Base-by-base conservation (phyloP, 129 eudicot genomes). In the Escallonia rubra region DNA sequence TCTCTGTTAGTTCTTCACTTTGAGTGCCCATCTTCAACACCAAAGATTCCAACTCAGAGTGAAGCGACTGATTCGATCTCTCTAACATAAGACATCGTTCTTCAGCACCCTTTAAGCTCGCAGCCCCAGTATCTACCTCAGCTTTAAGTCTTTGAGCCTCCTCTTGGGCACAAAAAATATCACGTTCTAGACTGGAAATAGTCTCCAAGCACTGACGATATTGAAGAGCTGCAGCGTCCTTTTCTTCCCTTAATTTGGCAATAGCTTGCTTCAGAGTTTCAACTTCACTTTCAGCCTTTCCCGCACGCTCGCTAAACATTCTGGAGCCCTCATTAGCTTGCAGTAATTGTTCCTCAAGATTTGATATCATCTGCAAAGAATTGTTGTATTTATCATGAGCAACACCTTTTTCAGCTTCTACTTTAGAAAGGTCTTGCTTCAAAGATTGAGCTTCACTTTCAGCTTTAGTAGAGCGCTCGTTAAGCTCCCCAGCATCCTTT, bases 1-100 rank as follows among this genome's bases (percentile, higher is more conserved):
- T 93, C 69, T 93, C 96, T 0, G 83, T 84, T 39, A 93, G 70
- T 73, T 89, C 99, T 66, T 86, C 82, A 71, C 73, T 82, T 67
- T 89, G 93, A 74, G 58, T 70, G 4, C 76, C 90, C 77, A 86
- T 59, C 69, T 86, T 82, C 69, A 79, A 57, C 63, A 73, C 78
- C 78, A 82, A 72, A 3, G 89, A 73, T 40, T 74, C 95, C 80
- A 92, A 59, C 69, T 92, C 96, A 45, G 74, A 16, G 40, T 79
- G 89, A 77, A 93, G 91, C 49, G 83, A 80, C 65, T 72, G 67
- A 74, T 93, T 89, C 41, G 95, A 81, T 61, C 62, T 82, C 71
- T 89, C 95, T 64, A 89, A 77, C 72, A 65, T 51, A 2, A 70
- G 34, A 6, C 95, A 78, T 53, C 74, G 86, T 80, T 93, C 96